These are phyloP conservation scores for Trypanosoma lewisi DNA, from an alignment of 208 protist species.

Conservation along the genomic window DNA sequence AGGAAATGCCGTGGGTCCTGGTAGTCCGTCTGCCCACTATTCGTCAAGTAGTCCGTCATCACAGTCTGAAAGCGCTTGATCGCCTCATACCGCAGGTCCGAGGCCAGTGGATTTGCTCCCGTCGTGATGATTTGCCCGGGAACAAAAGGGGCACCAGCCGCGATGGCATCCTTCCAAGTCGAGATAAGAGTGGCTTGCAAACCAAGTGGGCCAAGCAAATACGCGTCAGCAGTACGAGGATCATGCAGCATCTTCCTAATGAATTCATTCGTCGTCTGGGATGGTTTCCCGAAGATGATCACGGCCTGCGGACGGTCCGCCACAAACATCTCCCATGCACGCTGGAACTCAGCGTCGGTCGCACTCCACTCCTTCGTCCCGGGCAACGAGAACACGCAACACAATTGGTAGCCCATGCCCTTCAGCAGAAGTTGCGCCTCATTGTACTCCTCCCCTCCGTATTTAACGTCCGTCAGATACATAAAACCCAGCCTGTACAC, in stretches of 20 bases:
- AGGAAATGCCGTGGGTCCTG: conserved; percentile 12
- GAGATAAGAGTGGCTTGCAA: conserved; percentile 24
- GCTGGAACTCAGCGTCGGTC: conserved; percentile 15
- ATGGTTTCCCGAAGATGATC: conserved; percentile 31
- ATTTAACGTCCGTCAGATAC: conserved; percentile 38
- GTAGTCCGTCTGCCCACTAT: conserved; percentile 23
- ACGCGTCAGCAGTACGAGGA: conserved; percentile 26
- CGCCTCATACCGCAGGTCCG: conserved; percentile 19
- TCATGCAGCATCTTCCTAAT: conserved; percentile 26
- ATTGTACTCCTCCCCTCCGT: conserved; percentile 36
- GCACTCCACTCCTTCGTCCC: background rate
- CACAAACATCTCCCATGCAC: conserved; percentile 39
- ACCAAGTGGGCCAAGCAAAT: conserved; percentile 28
- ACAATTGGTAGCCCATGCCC: background rate
- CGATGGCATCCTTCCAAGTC: conserved; percentile 3
- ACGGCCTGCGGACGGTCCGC: conserved; percentile 41
- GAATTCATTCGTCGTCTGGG: conserved; percentile 31
- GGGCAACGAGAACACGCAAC: conserved; percentile 27
- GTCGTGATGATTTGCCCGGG: conserved; percentile 40
- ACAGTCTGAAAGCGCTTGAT: conserved; percentile 34
- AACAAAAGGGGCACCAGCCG: background rate
- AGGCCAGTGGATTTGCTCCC: conserved; percentile 33
- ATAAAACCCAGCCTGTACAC: conserved; percentile 38
- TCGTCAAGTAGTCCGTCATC: conserved; percentile 38
- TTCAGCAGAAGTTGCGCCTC: conserved; percentile 12